Evolutionary conservation across 495 filamentous ascomycete genomes (phyloP).

Genomic region (Hypoxylon lenormandii): DNA sequence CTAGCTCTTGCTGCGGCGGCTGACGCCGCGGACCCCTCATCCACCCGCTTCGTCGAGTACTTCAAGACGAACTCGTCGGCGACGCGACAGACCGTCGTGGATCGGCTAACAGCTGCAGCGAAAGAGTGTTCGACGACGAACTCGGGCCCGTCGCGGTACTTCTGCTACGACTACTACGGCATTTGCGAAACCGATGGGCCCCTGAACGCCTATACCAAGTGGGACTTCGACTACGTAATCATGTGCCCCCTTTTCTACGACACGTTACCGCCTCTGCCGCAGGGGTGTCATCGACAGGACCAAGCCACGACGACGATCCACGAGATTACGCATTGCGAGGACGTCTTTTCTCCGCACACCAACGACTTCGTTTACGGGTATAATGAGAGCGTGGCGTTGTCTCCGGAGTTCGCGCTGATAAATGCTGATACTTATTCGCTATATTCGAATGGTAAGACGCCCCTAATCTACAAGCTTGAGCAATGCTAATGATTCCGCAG

Average conservation of each 20-base stretch:
- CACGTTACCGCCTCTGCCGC: conserved; percentile 59
- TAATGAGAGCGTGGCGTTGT: conserved; percentile 58
- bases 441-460: conserved; percentile 63
- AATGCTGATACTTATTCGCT: conserved; percentile 73
- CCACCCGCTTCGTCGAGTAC: conserved; percentile 39
- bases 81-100: conserved; percentile 26
- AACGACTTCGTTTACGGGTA: conserved; percentile 69
- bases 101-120: conserved; percentile 25
- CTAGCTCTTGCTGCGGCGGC: conserved; percentile 26
- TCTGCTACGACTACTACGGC: conserved; percentile 28
- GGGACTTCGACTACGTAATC: conserved; percentile 25
- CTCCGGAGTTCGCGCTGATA: conserved; percentile 56
- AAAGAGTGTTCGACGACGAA: conserved; percentile 36
- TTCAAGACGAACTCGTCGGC: conserved; percentile 35
- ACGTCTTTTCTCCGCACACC: conserved; percentile 59
- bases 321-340: conserved; percentile 69
- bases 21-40: conserved; percentile 29
- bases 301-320: conserved; percentile 70
- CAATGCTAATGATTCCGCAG: conserved; percentile 16
- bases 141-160: conserved; percentile 21
- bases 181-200: conserved; percentile 33
- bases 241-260: conserved; percentile 42
- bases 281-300: conserved; percentile 66
- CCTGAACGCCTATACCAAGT: conserved; percentile 36
- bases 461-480: background rate